Evolutionary conservation across 139 green algal genomes (phyloP).

Genomic region (Volvox reticuliferus): DNA sequence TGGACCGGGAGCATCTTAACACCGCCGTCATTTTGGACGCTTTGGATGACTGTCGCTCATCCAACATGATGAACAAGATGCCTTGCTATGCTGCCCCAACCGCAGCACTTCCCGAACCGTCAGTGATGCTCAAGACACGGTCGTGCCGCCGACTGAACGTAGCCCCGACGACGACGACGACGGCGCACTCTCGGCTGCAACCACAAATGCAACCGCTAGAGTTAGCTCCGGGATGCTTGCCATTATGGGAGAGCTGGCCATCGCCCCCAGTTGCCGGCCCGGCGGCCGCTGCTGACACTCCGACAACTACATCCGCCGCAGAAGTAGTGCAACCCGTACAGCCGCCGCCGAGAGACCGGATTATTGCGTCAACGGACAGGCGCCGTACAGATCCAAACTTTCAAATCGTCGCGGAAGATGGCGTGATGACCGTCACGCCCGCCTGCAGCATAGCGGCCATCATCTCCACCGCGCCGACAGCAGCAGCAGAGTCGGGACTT

Average conservation of each 20-base stretch:
- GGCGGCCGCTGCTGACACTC: no score
- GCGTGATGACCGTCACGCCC: not conserved
- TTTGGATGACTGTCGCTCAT: not conserved
- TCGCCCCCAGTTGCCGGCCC: no score
- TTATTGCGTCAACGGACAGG: not conserved
- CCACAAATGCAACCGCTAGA: not conserved
- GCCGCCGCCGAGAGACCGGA: not conserved
- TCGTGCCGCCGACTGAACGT: not conserved
- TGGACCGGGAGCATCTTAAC: not conserved
- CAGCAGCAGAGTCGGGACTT: not conserved
- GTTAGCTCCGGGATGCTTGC: not conserved
- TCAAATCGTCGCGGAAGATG: not conserved
- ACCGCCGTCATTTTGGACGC: not conserved
- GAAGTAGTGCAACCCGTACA: not conserved
- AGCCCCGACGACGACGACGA: no score
- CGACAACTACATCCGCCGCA: not conserved
- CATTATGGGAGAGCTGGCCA: not conserved
- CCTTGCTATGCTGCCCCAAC: not conserved
- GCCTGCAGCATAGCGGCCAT: not conserved
- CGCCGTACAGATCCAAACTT: not conserved
- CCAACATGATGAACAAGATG: not conserved
- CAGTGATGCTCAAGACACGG: not conserved
- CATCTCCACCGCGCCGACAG: not conserved
- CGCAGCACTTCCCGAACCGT: not conserved
- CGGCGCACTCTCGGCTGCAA: not conserved